A percentile compares a stretch with the other conserved stretches of the same genome.
These are phyloP conservation scores for Serendipita sp. DNA, from an alignment of 768 basidiomycete genomes.

Conservation along the genomic window DNA sequence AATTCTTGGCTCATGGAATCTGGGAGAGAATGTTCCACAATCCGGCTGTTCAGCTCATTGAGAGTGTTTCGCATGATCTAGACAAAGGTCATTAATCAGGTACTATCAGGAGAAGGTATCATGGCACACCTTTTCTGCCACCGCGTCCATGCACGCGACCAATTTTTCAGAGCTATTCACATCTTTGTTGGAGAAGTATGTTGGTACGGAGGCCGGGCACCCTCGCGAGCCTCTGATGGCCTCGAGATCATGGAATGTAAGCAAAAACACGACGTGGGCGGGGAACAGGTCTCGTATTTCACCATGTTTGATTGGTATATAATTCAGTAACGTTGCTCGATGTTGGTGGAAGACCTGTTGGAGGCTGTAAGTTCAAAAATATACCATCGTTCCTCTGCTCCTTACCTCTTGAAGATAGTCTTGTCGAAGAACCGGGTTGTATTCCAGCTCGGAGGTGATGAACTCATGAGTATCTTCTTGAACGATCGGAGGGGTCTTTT, in stretches of 20 bases:
- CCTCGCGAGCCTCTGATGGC: constrained; percentile 68
- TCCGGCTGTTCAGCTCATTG: constrained; percentile 52
- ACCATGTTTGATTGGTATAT: constrained; percentile 45
- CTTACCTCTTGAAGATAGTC: constrained; percentile 66
- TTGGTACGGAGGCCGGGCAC: constrained; percentile 61
- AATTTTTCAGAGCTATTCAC: constrained; percentile 57
- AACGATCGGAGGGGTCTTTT: constrained; percentile 73
- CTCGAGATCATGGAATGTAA: constrained; percentile 79
- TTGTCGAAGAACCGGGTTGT: constrained; percentile 76
- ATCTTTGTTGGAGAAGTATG: constrained; percentile 77
- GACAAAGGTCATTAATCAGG: neutral
- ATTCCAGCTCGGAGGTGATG: constrained; percentile 76
- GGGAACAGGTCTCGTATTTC: constrained; percentile 62
- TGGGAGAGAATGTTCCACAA: constrained; percentile 66
- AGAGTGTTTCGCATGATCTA: constrained; percentile 71
- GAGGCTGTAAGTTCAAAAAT: neutral
- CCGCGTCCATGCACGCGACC: constrained; percentile 63
- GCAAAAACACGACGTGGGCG: constrained; percentile 71
- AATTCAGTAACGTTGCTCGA: constrained; percentile 42
- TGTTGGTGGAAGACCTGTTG: constrained; percentile 55
- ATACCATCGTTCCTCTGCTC: neutral
- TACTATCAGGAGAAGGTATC: constrained; percentile 1
- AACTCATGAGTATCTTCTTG: constrained; percentile 69
- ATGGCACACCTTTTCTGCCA: constrained; percentile 59
- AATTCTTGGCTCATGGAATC: constrained; percentile 53